phyloP scores from a whole-genome alignment of 768 basidiomycete species.

The Galerina sulciceps region DNA sequence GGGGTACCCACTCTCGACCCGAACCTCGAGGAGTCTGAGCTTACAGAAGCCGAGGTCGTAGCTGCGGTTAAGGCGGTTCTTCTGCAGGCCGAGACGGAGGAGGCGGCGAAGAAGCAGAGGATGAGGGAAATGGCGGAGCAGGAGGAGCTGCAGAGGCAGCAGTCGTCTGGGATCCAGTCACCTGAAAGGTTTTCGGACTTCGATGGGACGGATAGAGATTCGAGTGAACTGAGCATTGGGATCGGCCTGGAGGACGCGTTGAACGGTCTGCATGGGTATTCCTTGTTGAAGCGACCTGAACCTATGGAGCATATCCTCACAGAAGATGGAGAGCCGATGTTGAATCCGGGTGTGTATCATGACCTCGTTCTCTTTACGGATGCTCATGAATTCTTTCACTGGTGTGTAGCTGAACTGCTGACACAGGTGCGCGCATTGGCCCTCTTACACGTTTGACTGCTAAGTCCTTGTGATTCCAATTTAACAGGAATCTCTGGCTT shows the following conservation, averaged over 20 bases:
- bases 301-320: slow-evolving; percentile 61
- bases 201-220: not conserved
- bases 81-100: slow-evolving; percentile 23
- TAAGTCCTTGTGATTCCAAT: slow-evolving; percentile 1
- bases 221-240: slow-evolving; percentile 5
- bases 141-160: not conserved
- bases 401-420: slow-evolving; percentile 54
- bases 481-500: slow-evolving; percentile 64
- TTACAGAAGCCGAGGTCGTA: slow-evolving; percentile 30
- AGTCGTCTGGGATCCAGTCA: not conserved
- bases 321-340: slow-evolving; percentile 69
- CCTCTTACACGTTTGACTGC: not conserved
- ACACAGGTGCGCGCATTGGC: slow-evolving; percentile 48
- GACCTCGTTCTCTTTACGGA: not conserved
- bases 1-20: slow-evolving; percentile 8
- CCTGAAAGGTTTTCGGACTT: not conserved
- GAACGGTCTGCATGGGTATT: slow-evolving; percentile 29
- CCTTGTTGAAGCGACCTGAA: slow-evolving; percentile 37
- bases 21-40: slow-evolving; percentile 14
- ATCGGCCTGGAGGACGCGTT: slow-evolving; percentile 17
- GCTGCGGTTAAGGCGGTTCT: slow-evolving; percentile 28
- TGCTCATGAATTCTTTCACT: slow-evolving; percentile 1
- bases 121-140: slow-evolving; percentile 13
- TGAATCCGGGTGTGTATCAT: slow-evolving; percentile 62
- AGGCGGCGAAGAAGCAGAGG: slow-evolving; percentile 14